These are phyloP conservation scores for Erythrophleum fordii DNA, from an alignment of 306 rosid species.

Conservation along the genomic window DNA sequence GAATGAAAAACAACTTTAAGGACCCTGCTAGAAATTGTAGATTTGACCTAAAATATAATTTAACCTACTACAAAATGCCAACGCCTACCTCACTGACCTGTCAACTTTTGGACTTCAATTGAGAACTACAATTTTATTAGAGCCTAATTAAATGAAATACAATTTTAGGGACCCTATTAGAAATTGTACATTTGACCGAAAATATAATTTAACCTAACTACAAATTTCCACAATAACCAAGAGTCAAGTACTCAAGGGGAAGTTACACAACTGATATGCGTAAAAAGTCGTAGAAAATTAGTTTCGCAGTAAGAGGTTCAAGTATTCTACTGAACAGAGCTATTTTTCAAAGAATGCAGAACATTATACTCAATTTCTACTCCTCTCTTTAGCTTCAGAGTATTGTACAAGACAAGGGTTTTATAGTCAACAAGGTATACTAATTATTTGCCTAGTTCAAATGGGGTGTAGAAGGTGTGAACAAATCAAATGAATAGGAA, in stretches of 20 bases:
- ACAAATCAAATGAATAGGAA: slow-evolving; percentile 71
- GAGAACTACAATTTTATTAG: not conserved
- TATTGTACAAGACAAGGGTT: slow-evolving; percentile 49
- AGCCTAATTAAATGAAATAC: not conserved
- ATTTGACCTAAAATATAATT: not conserved
- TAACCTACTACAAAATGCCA: not conserved
- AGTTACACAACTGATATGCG: not conserved
- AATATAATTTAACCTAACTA: not conserved
- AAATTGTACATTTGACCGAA: not conserved
- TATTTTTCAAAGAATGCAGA: slow-evolving; percentile 50
- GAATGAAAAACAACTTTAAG: too few relatives aligned
- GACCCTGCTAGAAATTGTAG: not conserved
- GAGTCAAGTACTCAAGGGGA: not conserved
- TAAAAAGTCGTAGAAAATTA: not conserved
- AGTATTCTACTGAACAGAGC: slow-evolving; percentile 27
- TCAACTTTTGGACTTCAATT: too few relatives aligned
- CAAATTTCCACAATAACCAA: not conserved
- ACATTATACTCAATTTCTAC: slow-evolving; percentile 46
- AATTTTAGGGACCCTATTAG: not conserved
- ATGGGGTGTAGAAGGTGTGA: slow-evolving; percentile 57
- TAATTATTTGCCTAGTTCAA: slow-evolving; percentile 48
- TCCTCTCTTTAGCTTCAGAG: slow-evolving; percentile 45
- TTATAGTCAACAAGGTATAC: slow-evolving; percentile 57
- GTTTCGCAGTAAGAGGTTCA: not conserved
- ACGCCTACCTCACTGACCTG: too few relatives aligned